Evolutionary conservation across 192 early-diverging fungal species (phyloP), one percentile per base, ranked within the genome.

Genomic region (Backusella sp.): DNA sequence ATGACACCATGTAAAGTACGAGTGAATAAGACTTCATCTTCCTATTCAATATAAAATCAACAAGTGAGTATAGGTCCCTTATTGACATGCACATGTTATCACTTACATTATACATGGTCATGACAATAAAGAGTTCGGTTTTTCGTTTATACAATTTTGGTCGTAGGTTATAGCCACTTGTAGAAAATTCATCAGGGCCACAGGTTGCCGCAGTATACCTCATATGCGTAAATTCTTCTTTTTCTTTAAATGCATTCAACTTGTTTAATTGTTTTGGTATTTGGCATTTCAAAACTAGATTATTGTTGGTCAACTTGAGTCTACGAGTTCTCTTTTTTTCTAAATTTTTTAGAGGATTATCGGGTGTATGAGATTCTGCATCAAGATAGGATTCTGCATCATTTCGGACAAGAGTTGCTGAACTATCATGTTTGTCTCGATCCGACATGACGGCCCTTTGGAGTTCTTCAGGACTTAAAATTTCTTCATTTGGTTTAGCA

Each of bases 201-300:
- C 90, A 92, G 5, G 95, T 96, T 15, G 91, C 93, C 2, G 96
- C 94, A 1, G 97, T 99, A 86, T 99, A 99, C 23, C 97, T 90
- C 88, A 97, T 90, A 79, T 97, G 90, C 14, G 95, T 94, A 72
- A 96, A 96, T 84, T 98, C 97, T 56, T 92, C 86, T 37, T 87
- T 90, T 0, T 89, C 83, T 68, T 86, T 84, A 28, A 82, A 71
- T 53, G 86, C 80, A 59, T 89, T 86, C 1, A 76, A 72, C 17
- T 83, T 70, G 26, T 92, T 79, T 46, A 92, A 86, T 34, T 86
- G 83, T 6, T 76, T 74, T 8, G 93, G 92, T 6, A 93, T 90
- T 15, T 89, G 90, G 62, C 90, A 89, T 80, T 91, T 90, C 6
- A 94, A 76, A 9, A 94, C 90, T 53, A 94, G 80, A 78, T 94